Percentiles rank a stretch among this genome's conserved stretches.
phyloP scores from a whole-genome alignment of 2,329 filamentous ascomycete species.

The Tolypocladium cylindrosporum region DNA sequence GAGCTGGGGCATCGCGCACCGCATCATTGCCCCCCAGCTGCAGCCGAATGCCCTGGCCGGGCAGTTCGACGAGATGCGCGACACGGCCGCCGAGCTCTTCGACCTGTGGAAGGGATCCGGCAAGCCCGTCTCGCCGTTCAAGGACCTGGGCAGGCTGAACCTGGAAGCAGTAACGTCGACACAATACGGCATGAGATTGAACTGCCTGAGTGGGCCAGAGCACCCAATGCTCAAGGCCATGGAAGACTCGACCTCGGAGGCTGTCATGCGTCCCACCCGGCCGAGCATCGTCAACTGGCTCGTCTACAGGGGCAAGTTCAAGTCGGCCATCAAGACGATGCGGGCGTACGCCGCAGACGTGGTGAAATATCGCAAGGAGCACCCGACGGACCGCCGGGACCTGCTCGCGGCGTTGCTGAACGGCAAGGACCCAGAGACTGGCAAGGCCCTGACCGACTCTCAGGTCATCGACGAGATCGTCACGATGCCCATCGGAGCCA shows the following conservation, averaged over 20 bases:
- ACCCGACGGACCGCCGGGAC: conserved; percentile 47
- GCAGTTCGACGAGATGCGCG: conserved; percentile 37
- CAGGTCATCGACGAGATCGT: conserved; percentile 60
- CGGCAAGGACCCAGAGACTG: conserved; percentile 51
- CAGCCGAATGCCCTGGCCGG: conserved; percentile 19
- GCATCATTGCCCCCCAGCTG: conserved; percentile 39
- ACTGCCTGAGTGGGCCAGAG: conserved; percentile 33
- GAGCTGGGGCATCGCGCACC: conserved; percentile 40
- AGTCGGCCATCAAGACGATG: conserved; percentile 40
- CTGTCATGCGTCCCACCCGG: conserved; percentile 43
- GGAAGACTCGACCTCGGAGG: conserved; percentile 44
- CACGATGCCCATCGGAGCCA: conserved; percentile 52
- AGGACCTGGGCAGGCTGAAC: conserved; percentile 42
- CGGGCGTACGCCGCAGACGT: conserved; percentile 45
- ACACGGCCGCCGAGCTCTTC: conserved; percentile 37
- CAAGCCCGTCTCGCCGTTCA: conserved; percentile 33
- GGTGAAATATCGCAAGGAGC: conserved; percentile 43
- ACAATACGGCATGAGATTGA: conserved; percentile 40
- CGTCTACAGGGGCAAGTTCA: conserved; percentile 41
- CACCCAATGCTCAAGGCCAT: conserved; percentile 42
- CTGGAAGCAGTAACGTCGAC: conserved; percentile 39
- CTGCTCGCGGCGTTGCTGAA: conserved; percentile 50
- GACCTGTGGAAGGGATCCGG: conserved; percentile 33
- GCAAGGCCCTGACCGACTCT: conserved; percentile 43
- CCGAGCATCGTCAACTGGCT: conserved; percentile 42